phyloP scores from a whole-genome alignment of 2,329 filamentous ascomycete genomes.

The Botrytis squamosa region DNA sequence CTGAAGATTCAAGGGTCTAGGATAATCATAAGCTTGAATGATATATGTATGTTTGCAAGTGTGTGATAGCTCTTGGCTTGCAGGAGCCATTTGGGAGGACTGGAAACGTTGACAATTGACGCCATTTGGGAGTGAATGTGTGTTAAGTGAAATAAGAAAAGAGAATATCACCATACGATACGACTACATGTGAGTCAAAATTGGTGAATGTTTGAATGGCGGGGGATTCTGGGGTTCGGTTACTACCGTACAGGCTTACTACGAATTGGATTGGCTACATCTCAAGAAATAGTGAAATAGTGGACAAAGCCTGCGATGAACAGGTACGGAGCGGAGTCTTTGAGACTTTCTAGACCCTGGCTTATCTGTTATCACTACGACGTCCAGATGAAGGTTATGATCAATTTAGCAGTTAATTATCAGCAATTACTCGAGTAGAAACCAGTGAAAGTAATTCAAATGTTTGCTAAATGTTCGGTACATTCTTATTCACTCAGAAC shows the following conservation, averaged over 20 bases:
- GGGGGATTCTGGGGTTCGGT: not conserved
- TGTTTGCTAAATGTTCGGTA: not conserved
- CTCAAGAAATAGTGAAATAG: not conserved
- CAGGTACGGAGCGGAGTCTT: not conserved
- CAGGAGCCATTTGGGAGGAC: not conserved
- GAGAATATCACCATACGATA: no score
- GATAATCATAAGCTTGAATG: not conserved
- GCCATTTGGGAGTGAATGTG: not conserved
- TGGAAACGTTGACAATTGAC: not conserved
- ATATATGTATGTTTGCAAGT: not conserved
- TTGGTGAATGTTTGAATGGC: constrained; percentile 10
- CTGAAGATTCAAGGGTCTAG: not conserved
- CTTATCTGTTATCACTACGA: not conserved
- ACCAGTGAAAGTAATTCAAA: not conserved
- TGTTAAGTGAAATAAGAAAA: not conserved
- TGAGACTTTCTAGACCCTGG: not conserved
- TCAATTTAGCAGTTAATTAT: not conserved
- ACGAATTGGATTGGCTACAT: not conserved
- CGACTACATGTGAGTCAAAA: not conserved
- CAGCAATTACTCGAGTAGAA: not conserved
- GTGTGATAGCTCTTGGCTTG: constrained; percentile 6
- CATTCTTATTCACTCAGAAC: not conserved
- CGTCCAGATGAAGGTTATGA: not conserved
- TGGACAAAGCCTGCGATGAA: not conserved
- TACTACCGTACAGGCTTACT: not conserved